phyloP scores from a whole-genome alignment of 2,329 filamentous ascomycete genomes.

The Botrytis tulipae region DNA sequence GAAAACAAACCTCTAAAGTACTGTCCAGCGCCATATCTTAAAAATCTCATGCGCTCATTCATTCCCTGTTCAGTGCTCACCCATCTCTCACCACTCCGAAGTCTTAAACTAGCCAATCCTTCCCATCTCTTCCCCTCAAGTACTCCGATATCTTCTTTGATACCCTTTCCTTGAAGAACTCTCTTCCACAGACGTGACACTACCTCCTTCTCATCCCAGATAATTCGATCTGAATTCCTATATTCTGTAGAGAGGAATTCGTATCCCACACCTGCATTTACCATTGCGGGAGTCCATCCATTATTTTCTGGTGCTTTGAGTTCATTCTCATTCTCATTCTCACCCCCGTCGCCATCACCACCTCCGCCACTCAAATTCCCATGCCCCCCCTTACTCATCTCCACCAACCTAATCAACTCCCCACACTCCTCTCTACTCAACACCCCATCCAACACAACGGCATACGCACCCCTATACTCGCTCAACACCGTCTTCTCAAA shows the following conservation, averaged over 20 bases:
- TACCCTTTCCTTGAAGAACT: conserved; percentile 47
- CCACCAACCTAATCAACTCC: conserved; percentile 2
- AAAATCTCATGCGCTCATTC: conserved; percentile 73
- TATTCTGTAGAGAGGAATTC: conserved; percentile 58
- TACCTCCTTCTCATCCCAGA: conserved; percentile 66
- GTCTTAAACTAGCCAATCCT: conserved; percentile 39
- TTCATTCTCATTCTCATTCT: not conserved
- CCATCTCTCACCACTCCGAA: conserved; percentile 27
- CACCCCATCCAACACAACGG: conserved; percentile 55
- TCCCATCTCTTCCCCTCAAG: conserved; percentile 37
- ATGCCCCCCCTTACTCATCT: conserved; percentile 18
- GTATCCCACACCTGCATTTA: conserved; percentile 52
- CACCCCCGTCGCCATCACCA: not conserved
- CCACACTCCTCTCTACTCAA: conserved; percentile 11
- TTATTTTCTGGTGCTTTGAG: not conserved
- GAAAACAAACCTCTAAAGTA: conserved; percentile 57
- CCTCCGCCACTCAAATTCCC: not conserved
- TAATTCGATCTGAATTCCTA: conserved; percentile 72
- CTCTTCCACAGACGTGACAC: conserved; percentile 63
- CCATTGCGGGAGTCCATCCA: conserved; percentile 16
- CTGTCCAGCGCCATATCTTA: conserved; percentile 69
- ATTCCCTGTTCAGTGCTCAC: conserved; percentile 43
- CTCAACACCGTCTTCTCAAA: conserved; percentile 51
- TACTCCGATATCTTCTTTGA: conserved; percentile 43
- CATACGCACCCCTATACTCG: conserved; percentile 54